Percentiles rank a stretch among this genome's conserved stretches.
phyloP scores from a whole-genome alignment of 2,329 filamentous ascomycete genomes.

The Diaporthe citrichinensis region DNA sequence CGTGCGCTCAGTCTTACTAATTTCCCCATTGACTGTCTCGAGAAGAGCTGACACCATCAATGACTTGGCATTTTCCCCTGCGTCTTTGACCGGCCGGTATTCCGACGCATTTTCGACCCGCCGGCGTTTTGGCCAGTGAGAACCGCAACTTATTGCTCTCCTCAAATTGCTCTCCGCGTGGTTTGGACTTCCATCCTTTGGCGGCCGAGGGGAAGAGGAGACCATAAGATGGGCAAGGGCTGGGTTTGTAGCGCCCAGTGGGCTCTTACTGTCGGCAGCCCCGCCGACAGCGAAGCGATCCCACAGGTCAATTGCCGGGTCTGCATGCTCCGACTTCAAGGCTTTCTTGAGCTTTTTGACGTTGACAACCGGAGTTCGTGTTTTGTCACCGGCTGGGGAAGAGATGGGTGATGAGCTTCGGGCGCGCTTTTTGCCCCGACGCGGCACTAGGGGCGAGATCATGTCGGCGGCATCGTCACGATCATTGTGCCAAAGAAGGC shows the following conservation, averaged over 20 bases:
- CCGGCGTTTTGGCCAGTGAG: conserved; percentile 80
- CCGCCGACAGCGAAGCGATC: conserved; percentile 76
- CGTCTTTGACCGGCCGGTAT: conserved; percentile 41
- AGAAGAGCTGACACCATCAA: conserved; percentile 74
- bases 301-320: conserved; percentile 83
- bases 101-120: conserved; percentile 65
- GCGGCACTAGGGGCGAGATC: conserved; percentile 64
- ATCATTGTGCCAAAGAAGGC: conserved; percentile 72
- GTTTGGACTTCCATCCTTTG: conserved; percentile 56
- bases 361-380: conserved; percentile 65
- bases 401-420: conserved; percentile 81
- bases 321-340: conserved; percentile 76
- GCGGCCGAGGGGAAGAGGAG: conserved; percentile 78
- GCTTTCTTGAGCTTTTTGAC: conserved; percentile 70
- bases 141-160: conserved; percentile 77
- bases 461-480: conserved; percentile 57
- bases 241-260: conserved; percentile 66
- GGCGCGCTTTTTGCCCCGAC: conserved; percentile 74
- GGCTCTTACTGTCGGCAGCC: conserved; percentile 54
- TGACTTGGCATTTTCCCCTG: conserved; percentile 63
- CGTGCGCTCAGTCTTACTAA: conserved; percentile 58
- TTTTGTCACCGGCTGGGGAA: conserved; percentile 70
- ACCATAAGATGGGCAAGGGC: conserved; percentile 76
- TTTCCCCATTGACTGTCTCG: conserved; percentile 72
- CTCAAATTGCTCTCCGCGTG: conserved; percentile 66